Evolutionary conservation across 768 basidiomycete genomes (phyloP).

Genomic region (Leucocoprinus sp.): DNA sequence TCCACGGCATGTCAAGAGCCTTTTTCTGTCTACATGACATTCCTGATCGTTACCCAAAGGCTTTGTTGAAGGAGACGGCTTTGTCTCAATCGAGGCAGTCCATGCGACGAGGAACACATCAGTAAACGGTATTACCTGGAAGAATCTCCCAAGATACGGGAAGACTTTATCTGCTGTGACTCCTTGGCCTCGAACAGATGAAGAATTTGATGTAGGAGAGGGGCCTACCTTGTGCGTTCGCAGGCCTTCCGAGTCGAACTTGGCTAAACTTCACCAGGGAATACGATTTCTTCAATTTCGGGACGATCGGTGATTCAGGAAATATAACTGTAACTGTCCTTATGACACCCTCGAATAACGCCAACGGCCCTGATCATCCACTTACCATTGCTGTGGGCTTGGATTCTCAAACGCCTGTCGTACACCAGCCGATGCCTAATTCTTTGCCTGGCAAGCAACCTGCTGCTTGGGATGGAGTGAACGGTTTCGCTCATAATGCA

Average conservation of each 20-base stretch:
- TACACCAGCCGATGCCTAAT: conserved; percentile 33
- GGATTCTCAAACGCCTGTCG: conserved; percentile 32
- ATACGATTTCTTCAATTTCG: conserved; percentile 59
- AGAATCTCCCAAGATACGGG: conserved; percentile 50
- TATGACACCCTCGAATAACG: conserved; percentile 46
- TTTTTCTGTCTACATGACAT: background rate
- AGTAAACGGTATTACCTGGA: conserved; percentile 48
- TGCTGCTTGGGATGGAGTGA: conserved; percentile 33
- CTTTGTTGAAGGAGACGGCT: conserved; percentile 55
- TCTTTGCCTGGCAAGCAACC: conserved; percentile 39
- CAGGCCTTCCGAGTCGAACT: background rate
- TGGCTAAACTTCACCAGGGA: conserved; percentile 27
- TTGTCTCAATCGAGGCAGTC: conserved; percentile 56
- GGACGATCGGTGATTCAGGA: conserved; percentile 30
- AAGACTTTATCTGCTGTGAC: conserved; percentile 52
- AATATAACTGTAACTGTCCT: conserved; percentile 39
- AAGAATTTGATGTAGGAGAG: conserved; percentile 49
- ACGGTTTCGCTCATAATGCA: conserved; percentile 45
- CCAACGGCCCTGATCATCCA: conserved; percentile 38
- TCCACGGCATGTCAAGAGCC: conserved; percentile 31
- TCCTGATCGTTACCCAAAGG: conserved; percentile 22
- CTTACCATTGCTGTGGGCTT: conserved; percentile 42
- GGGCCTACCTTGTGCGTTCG: conserved; percentile 48
- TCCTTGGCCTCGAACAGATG: conserved; percentile 44
- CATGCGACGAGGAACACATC: conserved; percentile 42